Base-by-base conservation (phyloP, 805 yeast genomes). In the Saturnispora besseyi region DNA sequence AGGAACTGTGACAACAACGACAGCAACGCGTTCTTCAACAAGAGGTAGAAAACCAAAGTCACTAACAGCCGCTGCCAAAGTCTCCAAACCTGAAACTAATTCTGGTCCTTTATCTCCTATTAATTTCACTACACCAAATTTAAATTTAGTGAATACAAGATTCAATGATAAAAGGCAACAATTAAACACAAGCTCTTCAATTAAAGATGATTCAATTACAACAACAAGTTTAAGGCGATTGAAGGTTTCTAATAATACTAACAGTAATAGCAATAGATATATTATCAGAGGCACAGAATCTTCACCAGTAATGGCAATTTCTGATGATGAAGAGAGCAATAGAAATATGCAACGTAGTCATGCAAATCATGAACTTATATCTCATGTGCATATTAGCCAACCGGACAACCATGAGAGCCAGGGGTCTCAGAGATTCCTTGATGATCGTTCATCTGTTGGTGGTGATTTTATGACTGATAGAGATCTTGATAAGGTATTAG, bases 391-490 rank as follows among this genome's bases (percentile, higher is more conserved):
- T n/a, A 41, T 12, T 18, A 36, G 40, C 21, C 40, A 36, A 18
- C 18, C 45, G 42, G 30, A 38, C 12, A 45, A 42, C 31, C 45
- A 44, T 32, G 29, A 22, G 10, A 31, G 21, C 5, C 46, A 32
- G 9, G 46, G 40, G 4, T 30, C 26, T 5, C 42, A 30, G 9
- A 41, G 31, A n/a, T 41, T 41, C 4, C 9, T 28, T 6, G 28
- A 29, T 18, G 52, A 53, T 13, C 48, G 44, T 3, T 75, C 81
- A 7, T 75, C 81, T 2, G 77, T 78, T 3, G 70, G 77, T 3
- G 70, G 77, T 51, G 82, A 76, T 40, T 76, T 76, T 54, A 66
- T 75, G 70, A 75, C 80, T 12, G 82, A 78, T 53, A 65, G 72
- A 2, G 81, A 75, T 55, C 57, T 75, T 32, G 78, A 72, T 12